Percentiles rank a stretch among this genome's conserved stretches.
These are phyloP conservation scores for Crataegus laevigata DNA, from an alignment of 306 rosid species.

Conservation along the genomic window DNA sequence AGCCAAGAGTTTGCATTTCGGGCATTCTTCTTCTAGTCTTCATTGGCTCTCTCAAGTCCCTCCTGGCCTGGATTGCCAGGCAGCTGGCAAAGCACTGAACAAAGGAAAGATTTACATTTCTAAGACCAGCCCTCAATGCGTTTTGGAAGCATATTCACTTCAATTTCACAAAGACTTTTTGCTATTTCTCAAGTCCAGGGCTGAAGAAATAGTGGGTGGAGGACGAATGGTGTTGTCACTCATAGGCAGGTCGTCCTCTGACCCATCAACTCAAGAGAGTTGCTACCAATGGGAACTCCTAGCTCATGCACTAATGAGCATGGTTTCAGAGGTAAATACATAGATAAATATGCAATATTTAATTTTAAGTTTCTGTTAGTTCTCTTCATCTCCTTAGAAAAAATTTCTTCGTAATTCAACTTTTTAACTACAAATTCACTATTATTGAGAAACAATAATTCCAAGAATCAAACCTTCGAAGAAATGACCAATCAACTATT, in stretches of 20 bases:
- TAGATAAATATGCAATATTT: background rate
- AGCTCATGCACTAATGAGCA: constrained; percentile 42
- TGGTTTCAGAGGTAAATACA: constrained; percentile 47
- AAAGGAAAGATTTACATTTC: constrained; percentile 67
- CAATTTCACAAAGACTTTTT: constrained; percentile 56
- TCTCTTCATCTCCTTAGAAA: background rate
- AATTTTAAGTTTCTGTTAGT: background rate
- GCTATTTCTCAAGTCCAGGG: constrained; percentile 39
- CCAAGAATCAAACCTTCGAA: background rate
- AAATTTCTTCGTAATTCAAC: background rate
- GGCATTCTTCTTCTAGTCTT: constrained; percentile 70
- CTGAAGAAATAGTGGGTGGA: constrained; percentile 35
- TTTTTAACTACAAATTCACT: background rate
- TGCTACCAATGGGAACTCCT: constrained; percentile 68
- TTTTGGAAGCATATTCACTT: constrained; percentile 43
- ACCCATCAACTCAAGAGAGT: constrained; percentile 38
- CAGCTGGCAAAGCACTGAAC: constrained; percentile 20
- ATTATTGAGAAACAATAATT: background rate
- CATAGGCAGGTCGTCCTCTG: constrained; percentile 43
- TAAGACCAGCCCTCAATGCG: constrained; percentile 47
- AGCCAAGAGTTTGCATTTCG: constrained; percentile 34
- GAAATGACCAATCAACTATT: background rate
- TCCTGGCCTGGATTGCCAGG: constrained; percentile 13
- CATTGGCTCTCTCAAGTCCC: constrained; percentile 82
- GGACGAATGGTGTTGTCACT: constrained; percentile 69